Conservation (phyloP, 257 asterid genomes). For the Solanum medicagineum region DNA sequence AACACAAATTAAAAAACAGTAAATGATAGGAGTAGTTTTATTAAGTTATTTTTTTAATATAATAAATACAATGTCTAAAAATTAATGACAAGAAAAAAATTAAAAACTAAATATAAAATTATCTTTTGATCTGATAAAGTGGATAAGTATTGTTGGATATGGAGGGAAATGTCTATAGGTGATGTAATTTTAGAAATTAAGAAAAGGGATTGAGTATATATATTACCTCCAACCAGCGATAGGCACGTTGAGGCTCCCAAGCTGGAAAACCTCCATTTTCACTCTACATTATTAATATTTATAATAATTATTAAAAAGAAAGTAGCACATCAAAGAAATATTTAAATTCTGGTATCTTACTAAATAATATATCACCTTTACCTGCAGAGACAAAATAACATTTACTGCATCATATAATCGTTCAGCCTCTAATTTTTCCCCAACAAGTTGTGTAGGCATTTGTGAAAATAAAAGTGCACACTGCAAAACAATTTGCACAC, state of each 20-base stretch:
- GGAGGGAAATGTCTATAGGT: no score
- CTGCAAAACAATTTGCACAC: neutral
- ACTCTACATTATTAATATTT: constrained; percentile 11
- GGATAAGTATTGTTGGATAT: no score
- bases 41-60: no score
- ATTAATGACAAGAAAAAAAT: no score
- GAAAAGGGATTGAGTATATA: neutral
- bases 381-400: constrained; percentile 39
- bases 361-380: neutral
- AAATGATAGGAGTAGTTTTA: no score
- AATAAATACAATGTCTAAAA: no score
- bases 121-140: no score
- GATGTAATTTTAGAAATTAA: neutral
- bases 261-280: constrained; percentile 41
- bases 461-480: constrained; percentile 22
- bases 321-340: neutral
- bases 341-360: neutral
- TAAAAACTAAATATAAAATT: no score
- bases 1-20: no score
- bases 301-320: neutral
- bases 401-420: constrained; percentile 35
- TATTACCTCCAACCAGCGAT: constrained; percentile 42
- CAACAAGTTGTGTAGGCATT: constrained; percentile 28
- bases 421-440: constrained; percentile 16
- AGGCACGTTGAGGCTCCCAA: constrained; percentile 49